A percentile compares a stretch with the other conserved stretches of the same genome.
Conservation (phyloP, 805 yeast species). For the Starmerella sirachaensis region DNA sequence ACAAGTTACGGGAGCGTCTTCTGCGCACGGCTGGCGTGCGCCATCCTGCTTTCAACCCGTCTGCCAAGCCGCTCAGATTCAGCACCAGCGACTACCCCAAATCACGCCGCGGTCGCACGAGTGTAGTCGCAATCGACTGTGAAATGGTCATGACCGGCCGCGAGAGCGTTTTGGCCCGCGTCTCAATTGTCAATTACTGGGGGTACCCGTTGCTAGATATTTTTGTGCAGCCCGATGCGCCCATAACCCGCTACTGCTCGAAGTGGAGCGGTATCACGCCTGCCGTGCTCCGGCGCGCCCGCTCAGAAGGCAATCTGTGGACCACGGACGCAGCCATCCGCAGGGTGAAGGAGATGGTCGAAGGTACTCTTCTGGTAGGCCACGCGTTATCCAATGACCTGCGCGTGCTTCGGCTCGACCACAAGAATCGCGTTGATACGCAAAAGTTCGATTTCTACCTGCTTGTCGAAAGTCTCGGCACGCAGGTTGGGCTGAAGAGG, state of each 20-base stretch:
- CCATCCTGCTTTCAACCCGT: no score
- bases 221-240: slow-evolving; percentile 67
- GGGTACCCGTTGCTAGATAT: slow-evolving; percentile 62
- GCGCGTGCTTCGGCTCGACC: slow-evolving; percentile 51
- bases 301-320: slow-evolving; percentile 19
- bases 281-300: slow-evolving; percentile 53
- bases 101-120: neutral
- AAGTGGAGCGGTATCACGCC: slow-evolving; percentile 83
- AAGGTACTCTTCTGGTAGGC: slow-evolving; percentile 49
- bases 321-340: slow-evolving; percentile 55
- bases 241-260: slow-evolving; percentile 68
- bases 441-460: neutral
- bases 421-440: slow-evolving; percentile 36
- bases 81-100: no score
- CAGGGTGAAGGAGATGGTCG: slow-evolving; percentile 40
- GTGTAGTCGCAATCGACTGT: slow-evolving; percentile 64
- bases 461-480: slow-evolving; percentile 28
- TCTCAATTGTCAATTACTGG: slow-evolving; percentile 72
- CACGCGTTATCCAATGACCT: slow-evolving; percentile 78
- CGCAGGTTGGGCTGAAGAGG: slow-evolving; percentile 1
- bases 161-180: slow-evolving; percentile 64
- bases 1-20: no score
- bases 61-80: no score
- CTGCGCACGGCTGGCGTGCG: no score
- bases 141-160: slow-evolving; percentile 85